Evolutionary conservation across 2,329 filamentous ascomycete species (phyloP), one percentile per base, ranked within the genome.

Genomic region (Amauroascus niger): DNA sequence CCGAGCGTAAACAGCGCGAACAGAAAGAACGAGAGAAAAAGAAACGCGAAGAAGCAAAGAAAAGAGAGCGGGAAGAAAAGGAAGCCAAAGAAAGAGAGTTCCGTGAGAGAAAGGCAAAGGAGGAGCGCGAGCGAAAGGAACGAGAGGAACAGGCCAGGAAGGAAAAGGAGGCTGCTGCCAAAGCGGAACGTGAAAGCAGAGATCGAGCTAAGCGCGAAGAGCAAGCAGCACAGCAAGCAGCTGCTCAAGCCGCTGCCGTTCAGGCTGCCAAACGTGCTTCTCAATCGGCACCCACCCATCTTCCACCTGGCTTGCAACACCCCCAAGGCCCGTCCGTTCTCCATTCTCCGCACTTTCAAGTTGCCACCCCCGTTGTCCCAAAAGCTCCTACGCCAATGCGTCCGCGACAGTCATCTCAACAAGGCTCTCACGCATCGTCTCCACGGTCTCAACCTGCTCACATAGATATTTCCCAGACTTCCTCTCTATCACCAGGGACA

Each of bases 371-470:
- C 6, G 84, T 82, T 24, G 72, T 95, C 45, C 83, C 89, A 11
- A 95, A 95, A 67, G 83, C 84, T 18, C 83, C 88, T 4, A 90
- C 87, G 11, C 87, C 89, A 7, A 84, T 82, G 59, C 85, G 86
- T 58, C 79, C 83, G 35, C 83, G 88, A 53, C 87, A 90, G 57
- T 72, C 81, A 45, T 93, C 88, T 7, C 88, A 94, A 59, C 88
- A 93, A 66, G 84, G 83, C 24, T 82, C 82, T 8, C 81, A 83
- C 64, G 76, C 80, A 6, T 79, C 81, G 6, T 84, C 82, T 49
- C 86, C 88, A 2, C 82, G 69, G 44, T 74, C 72, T 11, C 72
- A 75, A 55, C 62, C 70, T 28, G 66, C 69, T 35, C 69, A 67
- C 50, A 66, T 69, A 18, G 71, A 85, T 57, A 79, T 82, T 2